Conservation (phyloP, 2,329 filamentous ascomycete species). For the Tolypocladium inflatum region DNA sequence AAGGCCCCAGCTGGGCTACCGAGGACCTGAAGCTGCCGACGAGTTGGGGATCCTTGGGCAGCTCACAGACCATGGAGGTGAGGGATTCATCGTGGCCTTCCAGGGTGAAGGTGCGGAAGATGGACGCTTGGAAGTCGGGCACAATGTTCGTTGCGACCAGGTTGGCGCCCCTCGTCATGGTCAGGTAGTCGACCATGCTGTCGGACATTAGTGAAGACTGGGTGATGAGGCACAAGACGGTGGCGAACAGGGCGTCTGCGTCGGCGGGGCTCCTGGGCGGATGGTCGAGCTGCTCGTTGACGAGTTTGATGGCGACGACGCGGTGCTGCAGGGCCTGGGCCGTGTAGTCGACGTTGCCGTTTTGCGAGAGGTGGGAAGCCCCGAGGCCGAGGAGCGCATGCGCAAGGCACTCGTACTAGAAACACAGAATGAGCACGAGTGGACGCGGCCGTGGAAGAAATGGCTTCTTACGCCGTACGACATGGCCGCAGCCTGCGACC, state of each 20-base stretch:
- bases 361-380: slow-evolving; percentile 24
- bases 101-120: slow-evolving; percentile 12
- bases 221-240: slow-evolving; percentile 23
- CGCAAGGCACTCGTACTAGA: slow-evolving; percentile 24
- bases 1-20: slow-evolving; percentile 7
- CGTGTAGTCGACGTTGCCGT: slow-evolving; percentile 14
- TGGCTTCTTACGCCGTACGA: slow-evolving; percentile 19
- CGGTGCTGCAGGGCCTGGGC: slow-evolving; percentile 23
- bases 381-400: slow-evolving; percentile 27
- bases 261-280: slow-evolving; percentile 15
- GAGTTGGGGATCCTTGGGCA: slow-evolving; percentile 9
- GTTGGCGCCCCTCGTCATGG: slow-evolving; percentile 21
- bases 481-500: slow-evolving; percentile 23
- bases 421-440: not conserved
- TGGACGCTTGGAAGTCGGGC: slow-evolving; percentile 9
- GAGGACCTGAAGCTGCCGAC: slow-evolving; percentile 11
- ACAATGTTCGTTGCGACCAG: slow-evolving; percentile 13
- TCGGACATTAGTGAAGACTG: slow-evolving; percentile 26
- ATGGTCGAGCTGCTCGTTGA: slow-evolving; percentile 22
- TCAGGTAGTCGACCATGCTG: slow-evolving; percentile 27
- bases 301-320: slow-evolving; percentile 21
- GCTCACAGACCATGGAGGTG: slow-evolving; percentile 9
- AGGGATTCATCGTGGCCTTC: slow-evolving; percentile 16
- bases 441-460: too few species aligned
- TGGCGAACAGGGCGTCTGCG: slow-evolving; percentile 25